phyloP scores from a whole-genome alignment of 163 green algal genomes.

The Trebouxiophyceae sp. region DNA sequence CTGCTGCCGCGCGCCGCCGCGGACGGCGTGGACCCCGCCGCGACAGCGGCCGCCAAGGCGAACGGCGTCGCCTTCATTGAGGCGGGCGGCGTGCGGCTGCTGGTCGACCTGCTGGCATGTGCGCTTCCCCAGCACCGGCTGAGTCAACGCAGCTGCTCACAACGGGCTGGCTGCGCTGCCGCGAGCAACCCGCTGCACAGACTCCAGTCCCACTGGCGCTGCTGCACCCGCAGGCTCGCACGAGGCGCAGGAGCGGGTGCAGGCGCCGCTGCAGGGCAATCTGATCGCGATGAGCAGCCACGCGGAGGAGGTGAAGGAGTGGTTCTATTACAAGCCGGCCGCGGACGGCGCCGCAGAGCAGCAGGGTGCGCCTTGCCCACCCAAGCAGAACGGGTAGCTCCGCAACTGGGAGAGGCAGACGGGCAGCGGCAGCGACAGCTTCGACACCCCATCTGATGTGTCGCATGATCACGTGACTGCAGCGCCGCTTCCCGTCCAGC shows the following conservation, averaged over 20 bases:
- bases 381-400: neutral
- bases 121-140: neutral
- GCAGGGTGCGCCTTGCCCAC: neutral
- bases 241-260: constrained; percentile 33
- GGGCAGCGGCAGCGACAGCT: neutral
- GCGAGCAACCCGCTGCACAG: no score
- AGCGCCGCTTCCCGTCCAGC: no score
- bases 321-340: constrained; percentile 23
- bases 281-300: constrained; percentile 39
- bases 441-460: no score
- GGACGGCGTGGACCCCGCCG: neutral
- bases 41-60: constrained; percentile 19
- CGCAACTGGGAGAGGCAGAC: neutral
- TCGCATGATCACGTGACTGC: no score
- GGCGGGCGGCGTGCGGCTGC: constrained; percentile 60
- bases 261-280: constrained; percentile 32
- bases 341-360: neutral
- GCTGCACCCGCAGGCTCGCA: constrained; percentile 46
- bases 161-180: no score
- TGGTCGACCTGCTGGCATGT: constrained; percentile 63
- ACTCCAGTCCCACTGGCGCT: no score
- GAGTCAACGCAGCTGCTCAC: neutral
- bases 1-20: constrained; percentile 24
- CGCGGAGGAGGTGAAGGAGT: constrained; percentile 28
- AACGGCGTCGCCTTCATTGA: constrained; percentile 64